Base-by-base conservation (phyloP, 1,139 yeast genomes). In the Starmera stellimalicola region DNA sequence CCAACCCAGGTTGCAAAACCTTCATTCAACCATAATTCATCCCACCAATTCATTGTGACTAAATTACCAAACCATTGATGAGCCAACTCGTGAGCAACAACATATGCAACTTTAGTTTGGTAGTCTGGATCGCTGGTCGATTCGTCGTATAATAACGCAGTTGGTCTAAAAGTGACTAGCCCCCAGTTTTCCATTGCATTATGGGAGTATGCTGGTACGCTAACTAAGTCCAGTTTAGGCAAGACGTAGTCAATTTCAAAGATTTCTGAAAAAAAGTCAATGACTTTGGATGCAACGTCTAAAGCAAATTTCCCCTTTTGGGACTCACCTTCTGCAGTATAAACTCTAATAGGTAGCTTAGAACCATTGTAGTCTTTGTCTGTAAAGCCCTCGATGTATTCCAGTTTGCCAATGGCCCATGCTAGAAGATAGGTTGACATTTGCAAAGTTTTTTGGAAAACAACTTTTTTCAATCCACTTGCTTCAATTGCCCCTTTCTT, bases 151-250 rank as follows among this genome's bases (percentile, higher is more conserved):
- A 83, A 65, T 39, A 84, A 57, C 30, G 83, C 94, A 18, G 81
- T 82, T 29, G 80, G 77, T 56, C 94, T 74, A 62, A 80, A 84
- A 14, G 94, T 83, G 47, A 84, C 73, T 39, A 83, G 62, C 34
- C 94, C 94, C 83, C 88, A 82, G 63, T 84, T 84, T 62, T 84
- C 95, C 95, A 84, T 84, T 33, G 94, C 95, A 46, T 87, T 87
- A 39, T 87, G 87, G 16, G 83, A 70, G 53, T 82, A 84, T 42
- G 83, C 78, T 54, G 82, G 94, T 35, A 83, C 77, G 10, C 88
- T 91, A 41, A 84, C 74, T 64, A 82, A 69, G 52, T 84, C 95
- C 63, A 82, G 65, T 60, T 84, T 83, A 30, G 93, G 88, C 48
- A 83, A 63, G 10, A 88, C 93, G 54, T 81, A 83, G 43, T 79